Base-by-base conservation (phyloP, 2,329 filamentous ascomycete genomes). In the Aspergillus neoniger region DNA sequence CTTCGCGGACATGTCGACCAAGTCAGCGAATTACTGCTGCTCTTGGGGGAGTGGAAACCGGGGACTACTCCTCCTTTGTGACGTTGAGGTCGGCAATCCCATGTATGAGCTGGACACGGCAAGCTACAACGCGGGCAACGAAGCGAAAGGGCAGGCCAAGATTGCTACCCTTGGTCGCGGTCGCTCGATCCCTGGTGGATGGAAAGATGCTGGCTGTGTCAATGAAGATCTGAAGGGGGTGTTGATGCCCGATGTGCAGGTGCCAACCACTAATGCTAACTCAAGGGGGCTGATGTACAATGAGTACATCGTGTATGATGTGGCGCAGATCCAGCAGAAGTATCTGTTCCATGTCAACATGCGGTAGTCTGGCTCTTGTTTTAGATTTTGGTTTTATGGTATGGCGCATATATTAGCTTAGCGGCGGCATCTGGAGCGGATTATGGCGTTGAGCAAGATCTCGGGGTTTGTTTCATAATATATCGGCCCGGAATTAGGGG, bases 1-100 rank as follows among this genome's bases (percentile, higher is more conserved):
- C 72, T 84, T 96, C 2, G 91, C 91, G 2, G 91, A 96, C 69
- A 92, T 92, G 83, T 89, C 87, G 0, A 89, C 86, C 72, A 96
- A 96, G 77, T 92, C 89, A 2, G 91, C 91, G 15, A 86, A 86
- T 68, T 96, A 96, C 78, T 95, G 91, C 72, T 83, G 76, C 55
- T 73, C 86, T 0, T 72, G 77, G 65, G 83, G 79, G 61, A 90
- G 88, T n/a, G 85, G 83, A n/a, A 84, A 86, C 19, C 86, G 87
- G 21, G 92, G 88, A 0, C 80, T 96, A 3, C 80, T 96, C 4
- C 82, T 96, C 17, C 86, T 96, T 1, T 96, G 92, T 69, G 92
- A 96, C 70, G 91, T 91, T 4, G 89, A 92, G 76, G 83, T 96
- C 2, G 92, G 92, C 5, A 77, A 88, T 36, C 91, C 91, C 0